Conservation (phyloP, 225 moss, liverwort and hornwort species). For the Pleurozium schreberi region DNA sequence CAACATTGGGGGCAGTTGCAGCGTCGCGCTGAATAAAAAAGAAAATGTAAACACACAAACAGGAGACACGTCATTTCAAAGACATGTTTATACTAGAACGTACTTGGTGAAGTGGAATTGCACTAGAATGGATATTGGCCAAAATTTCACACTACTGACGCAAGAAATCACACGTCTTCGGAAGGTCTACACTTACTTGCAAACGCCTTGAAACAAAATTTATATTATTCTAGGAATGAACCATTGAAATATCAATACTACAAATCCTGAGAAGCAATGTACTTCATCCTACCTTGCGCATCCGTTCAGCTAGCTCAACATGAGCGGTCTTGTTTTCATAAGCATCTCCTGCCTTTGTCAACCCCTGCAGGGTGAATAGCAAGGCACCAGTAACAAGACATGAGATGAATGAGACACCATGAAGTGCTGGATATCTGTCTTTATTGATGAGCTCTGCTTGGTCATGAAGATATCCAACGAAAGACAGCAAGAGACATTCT, state of each 20-base stretch:
- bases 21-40: constrained; percentile 59
- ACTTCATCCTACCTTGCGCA: constrained; percentile 62
- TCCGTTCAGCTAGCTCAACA: constrained; percentile 94
- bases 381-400: background rate
- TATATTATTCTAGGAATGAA: background rate
- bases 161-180: background rate
- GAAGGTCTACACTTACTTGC: background rate
- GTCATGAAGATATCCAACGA: background rate
- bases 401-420: background rate
- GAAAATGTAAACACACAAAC: background rate
- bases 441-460: background rate
- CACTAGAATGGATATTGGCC: background rate
- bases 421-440: background rate
- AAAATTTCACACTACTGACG: background rate
- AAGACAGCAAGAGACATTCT: background rate
- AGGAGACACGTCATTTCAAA: background rate
- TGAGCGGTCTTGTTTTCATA: constrained; percentile 90
- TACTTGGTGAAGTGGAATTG: background rate
- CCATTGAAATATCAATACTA: background rate
- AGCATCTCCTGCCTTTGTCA: constrained; percentile 82
- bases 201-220: background rate
- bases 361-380: constrained; percentile 42
- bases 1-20: constrained; percentile 95
- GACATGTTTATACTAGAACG: background rate
- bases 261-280: background rate